Percentiles rank a stretch among this genome's conserved stretches.
phyloP scores from a whole-genome alignment of 2,329 filamentous ascomycete genomes.

The Saccharata proteae region DNA sequence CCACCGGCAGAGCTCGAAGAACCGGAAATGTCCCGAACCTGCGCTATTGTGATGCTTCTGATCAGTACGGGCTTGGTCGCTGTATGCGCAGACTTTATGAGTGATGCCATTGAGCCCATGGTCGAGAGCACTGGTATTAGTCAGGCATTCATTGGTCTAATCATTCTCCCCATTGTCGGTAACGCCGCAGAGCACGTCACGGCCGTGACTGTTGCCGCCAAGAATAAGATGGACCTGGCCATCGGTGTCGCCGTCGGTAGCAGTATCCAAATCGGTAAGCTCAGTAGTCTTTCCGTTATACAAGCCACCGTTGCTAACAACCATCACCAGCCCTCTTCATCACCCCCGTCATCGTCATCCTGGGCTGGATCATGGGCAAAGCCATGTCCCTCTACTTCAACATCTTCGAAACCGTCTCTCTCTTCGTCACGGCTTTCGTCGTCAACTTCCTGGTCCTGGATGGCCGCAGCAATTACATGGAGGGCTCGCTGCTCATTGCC shows the following conservation, averaged over 20 bases:
- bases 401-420: conserved; percentile 51
- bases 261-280: conserved; percentile 60
- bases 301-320: conserved; percentile 8
- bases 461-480: conserved; percentile 71
- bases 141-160: conserved; percentile 67
- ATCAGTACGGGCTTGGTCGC: conserved; percentile 47
- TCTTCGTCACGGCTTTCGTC: conserved; percentile 73
- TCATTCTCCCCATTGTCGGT: conserved; percentile 71
- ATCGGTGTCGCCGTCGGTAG: conserved; percentile 72
- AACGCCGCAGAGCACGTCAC: conserved; percentile 76
- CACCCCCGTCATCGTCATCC: conserved; percentile 62
- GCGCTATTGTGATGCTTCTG: conserved; percentile 43
- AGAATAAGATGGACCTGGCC: conserved; percentile 77
- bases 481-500: conserved; percentile 63
- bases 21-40: conserved; percentile 43
- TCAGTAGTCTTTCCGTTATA: too few relatives aligned
- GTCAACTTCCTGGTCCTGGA: conserved; percentile 80
- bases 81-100: conserved; percentile 58
- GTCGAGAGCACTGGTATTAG: conserved; percentile 48
- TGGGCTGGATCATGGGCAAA: conserved; percentile 66
- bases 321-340: conserved; percentile 51
- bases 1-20: conserved; percentile 18
- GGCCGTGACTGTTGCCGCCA: conserved; percentile 65
- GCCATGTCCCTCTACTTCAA: conserved; percentile 56
- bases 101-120: conserved; percentile 59